Evolutionary conservation across 2,329 filamentous ascomycete genomes (phyloP).

Genomic region (Blastomyces silverae): DNA sequence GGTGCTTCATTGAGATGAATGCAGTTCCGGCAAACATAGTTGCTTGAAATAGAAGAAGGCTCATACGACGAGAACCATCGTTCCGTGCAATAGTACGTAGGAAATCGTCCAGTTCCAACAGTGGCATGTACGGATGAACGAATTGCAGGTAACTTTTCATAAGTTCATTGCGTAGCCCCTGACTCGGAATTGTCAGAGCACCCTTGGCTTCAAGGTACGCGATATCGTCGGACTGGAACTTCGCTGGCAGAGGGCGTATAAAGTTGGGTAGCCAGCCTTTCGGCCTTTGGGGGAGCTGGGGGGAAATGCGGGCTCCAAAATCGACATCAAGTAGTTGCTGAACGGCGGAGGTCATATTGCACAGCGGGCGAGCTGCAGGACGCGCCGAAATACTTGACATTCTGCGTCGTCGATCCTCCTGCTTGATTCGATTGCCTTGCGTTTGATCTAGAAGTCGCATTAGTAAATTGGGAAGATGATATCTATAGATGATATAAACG

Average conservation of each 20-base stretch:
- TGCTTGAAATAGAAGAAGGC: constrained; percentile 82
- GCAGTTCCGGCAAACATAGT: constrained; percentile 91
- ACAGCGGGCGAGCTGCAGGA: constrained; percentile 34
- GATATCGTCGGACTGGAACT: constrained; percentile 74
- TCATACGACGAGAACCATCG: constrained; percentile 67
- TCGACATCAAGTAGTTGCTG: constrained; percentile 35
- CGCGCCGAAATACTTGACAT: constrained; percentile 39
- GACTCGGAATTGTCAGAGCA: constrained; percentile 67
- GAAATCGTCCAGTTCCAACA: constrained; percentile 62
- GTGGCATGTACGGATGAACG: constrained; percentile 89
- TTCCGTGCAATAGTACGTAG: constrained; percentile 51
- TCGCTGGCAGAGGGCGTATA: constrained; percentile 69
- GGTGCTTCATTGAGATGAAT: constrained; percentile 72
- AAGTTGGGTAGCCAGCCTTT: constrained; percentile 55
- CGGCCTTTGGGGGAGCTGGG: constrained; percentile 39
- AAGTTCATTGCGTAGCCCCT: constrained; percentile 68
- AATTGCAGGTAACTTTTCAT: constrained; percentile 79
- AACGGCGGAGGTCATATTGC: constrained; percentile 33
- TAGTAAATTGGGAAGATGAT: constrained; percentile 16
- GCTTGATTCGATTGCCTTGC: constrained; percentile 40
- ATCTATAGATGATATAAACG: constrained; percentile 8
- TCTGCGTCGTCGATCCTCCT: constrained; percentile 42
- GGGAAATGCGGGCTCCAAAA: constrained; percentile 28
- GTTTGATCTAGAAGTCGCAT: constrained; percentile 40
- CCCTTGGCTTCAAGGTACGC: constrained; percentile 78